Conservation (phyloP, 768 basidiomycete species). For the Galerina marginata region DNA sequence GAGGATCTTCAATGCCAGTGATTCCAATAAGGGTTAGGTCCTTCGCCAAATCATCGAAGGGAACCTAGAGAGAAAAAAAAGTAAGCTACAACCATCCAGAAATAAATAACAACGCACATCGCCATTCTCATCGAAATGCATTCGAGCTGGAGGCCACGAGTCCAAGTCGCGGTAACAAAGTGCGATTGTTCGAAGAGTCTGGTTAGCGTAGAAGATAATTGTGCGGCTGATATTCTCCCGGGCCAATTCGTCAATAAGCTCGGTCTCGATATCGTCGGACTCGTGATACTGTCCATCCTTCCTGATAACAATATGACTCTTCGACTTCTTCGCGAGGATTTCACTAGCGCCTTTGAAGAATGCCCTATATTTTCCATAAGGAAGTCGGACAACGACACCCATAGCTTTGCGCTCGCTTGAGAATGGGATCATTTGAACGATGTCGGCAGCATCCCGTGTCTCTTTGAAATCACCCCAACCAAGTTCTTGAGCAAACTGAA, state of each 20-base stretch:
- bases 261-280: constrained; percentile 53
- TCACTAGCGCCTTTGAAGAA: constrained; percentile 95
- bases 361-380: constrained; percentile 62
- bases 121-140: constrained; percentile 43
- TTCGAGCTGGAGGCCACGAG: constrained; percentile 78
- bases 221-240: constrained; percentile 88
- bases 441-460: constrained; percentile 60
- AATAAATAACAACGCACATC: constrained; percentile 48
- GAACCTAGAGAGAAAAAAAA: constrained; percentile 48
- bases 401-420: constrained; percentile 93
- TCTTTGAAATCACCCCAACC: constrained; percentile 76
- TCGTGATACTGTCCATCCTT: constrained; percentile 32
- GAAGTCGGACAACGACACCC: constrained; percentile 81
- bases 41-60: constrained; percentile 68
- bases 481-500: constrained; percentile 83
- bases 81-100: constrained; percentile 11
- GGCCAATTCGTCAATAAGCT: constrained; percentile 66
- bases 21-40: constrained; percentile 89
- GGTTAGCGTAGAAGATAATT: constrained; percentile 98
- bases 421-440: constrained; percentile 93
- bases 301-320: constrained; percentile 71
- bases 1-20: constrained; percentile 95
- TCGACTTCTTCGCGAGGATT: constrained; percentile 83
- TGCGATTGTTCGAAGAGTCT: constrained; percentile 92
- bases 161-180: constrained; percentile 90